Base-by-base conservation (phyloP, 192 early-diverging fungal genomes). In the Pecoramyces ruminantium region DNA sequence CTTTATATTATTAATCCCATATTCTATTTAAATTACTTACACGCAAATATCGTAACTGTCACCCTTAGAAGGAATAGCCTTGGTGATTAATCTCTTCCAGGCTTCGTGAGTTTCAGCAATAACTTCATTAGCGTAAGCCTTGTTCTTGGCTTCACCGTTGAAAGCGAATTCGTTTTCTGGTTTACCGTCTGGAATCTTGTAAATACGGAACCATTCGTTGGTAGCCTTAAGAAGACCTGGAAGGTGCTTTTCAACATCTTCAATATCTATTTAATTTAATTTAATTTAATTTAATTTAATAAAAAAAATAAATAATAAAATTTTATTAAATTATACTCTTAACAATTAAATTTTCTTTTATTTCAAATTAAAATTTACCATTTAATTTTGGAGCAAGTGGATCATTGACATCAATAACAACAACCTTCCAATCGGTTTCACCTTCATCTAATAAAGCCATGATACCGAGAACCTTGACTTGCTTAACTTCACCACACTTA, bases 171-270 rank as follows among this genome's bases (percentile, higher is more conserved):
- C 92, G 92, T 99, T 99, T 89, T 97, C 96, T 80, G 95, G 96
- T 92, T 98, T 98, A 83, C 96, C 97, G 91, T 99, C 97, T 80
- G 97, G 97, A 85, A 98, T 98, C 90, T 99, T 98, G 95, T 99
- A 98, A 90, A 97, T 97, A 86, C 96, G 94, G 96, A 99, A 99
- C 97, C 97, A 99, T 88, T 98, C 97, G 88, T 97, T 96, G 78
- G 96, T 97, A 42, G 97, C 97, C 79, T 95, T 93, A 79, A 99
- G 87, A 34, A 98, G 90, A 79, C 97, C 97, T 78, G 97, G 97
- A 83, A 97, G 89, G 88, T 96, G 95, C 83, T 92, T 94, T 90
- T 98, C 96, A 85, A 99, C 96, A 87, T 99, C 97, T 86, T 98
- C 97, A 87, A 99, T 94, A 85, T 99, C 93, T 91, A 79, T 67